phyloP scores from a whole-genome alignment of 2,329 filamentous ascomycete species.

The Ophiostoma australiae region DNA sequence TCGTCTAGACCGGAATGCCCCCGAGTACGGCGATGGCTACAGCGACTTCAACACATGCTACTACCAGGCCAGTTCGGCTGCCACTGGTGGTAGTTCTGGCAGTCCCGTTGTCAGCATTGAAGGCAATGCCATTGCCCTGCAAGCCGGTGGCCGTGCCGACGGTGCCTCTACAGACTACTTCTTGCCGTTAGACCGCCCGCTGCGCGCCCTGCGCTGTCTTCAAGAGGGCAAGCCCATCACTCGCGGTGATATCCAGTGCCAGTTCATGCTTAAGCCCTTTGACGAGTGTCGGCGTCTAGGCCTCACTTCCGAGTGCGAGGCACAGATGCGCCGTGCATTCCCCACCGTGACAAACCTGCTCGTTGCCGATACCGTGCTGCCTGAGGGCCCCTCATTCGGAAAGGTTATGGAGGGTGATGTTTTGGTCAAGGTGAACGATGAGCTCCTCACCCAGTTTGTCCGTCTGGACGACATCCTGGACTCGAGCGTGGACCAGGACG shows the following conservation, averaged over 20 bases:
- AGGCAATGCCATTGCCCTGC: slow-evolving; percentile 83
- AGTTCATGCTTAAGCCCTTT: slow-evolving; percentile 95
- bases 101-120: slow-evolving; percentile 96
- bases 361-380: slow-evolving; percentile 90
- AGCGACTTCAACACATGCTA: slow-evolving; percentile 96
- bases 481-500: slow-evolving; percentile 71
- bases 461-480: slow-evolving; percentile 88
- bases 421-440: slow-evolving; percentile 84
- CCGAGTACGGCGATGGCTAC: slow-evolving; percentile 96
- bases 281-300: slow-evolving; percentile 92
- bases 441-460: slow-evolving; percentile 89
- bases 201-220: slow-evolving; percentile 81
- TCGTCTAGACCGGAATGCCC: slow-evolving; percentile 89
- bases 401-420: slow-evolving; percentile 95
- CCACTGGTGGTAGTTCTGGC: slow-evolving; percentile 95
- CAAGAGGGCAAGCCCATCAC: slow-evolving; percentile 69
- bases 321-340: slow-evolving; percentile 73
- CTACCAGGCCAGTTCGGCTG: slow-evolving; percentile 95
- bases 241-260: slow-evolving; percentile 96
- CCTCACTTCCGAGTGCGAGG: slow-evolving; percentile 79
- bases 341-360: slow-evolving; percentile 96
- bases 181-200: slow-evolving; percentile 82
- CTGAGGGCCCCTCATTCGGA: slow-evolving; percentile 77
- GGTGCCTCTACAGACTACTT: slow-evolving; percentile 98
- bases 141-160: slow-evolving; percentile 89